Conservation (phyloP, 345 rosid genomes). For the Clausena lansium region DNA sequence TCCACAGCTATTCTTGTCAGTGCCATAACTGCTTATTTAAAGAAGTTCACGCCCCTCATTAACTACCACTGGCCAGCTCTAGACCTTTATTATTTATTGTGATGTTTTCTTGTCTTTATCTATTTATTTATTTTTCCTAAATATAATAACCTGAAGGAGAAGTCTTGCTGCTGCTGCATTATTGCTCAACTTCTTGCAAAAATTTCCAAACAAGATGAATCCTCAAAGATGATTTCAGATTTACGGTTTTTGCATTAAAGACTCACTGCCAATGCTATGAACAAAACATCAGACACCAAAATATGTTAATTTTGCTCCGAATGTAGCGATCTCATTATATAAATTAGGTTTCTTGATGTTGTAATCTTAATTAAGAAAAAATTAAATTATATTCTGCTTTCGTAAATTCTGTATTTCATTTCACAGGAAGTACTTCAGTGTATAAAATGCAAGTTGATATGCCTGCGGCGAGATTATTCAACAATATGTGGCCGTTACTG, state of each 20-base stretch:
- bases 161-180: background rate
- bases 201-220: background rate
- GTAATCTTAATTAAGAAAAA: background rate
- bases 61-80: conserved; percentile 24
- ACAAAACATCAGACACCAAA: background rate
- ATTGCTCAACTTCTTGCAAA: background rate
- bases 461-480: background rate
- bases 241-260: background rate
- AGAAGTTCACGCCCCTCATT: conserved; percentile 32
- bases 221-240: background rate
- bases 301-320: too few relatives aligned
- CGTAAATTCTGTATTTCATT: background rate
- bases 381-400: background rate
- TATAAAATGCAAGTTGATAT: background rate
- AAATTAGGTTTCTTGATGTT: too few relatives aligned
- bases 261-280: background rate
- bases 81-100: conserved; percentile 6
- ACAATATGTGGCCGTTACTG: too few relatives aligned
- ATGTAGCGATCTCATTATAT: too few relatives aligned
- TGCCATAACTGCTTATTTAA: conserved; percentile 42
- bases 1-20: conserved; percentile 39
- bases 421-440: background rate
- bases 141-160: background rate
- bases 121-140: background rate
- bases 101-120: background rate